Evolutionary conservation across 1,139 yeast species (phyloP).

Genomic region (Lodderomyces metapsilosis): DNA sequence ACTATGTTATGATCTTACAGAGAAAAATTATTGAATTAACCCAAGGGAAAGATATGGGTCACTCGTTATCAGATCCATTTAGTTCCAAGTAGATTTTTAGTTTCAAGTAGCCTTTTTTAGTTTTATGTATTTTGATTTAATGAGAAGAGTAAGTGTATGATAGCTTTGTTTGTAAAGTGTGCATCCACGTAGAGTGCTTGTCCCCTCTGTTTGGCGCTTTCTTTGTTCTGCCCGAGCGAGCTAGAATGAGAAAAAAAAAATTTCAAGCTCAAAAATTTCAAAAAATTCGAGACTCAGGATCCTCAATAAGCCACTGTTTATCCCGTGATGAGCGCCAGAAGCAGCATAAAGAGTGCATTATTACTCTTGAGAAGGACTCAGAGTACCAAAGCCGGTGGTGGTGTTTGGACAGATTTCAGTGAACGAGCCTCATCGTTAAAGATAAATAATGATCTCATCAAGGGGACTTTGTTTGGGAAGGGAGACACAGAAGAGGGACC

Average conservation of each 20-base stretch:
- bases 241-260: not conserved
- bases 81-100: not conserved
- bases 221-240: no score
- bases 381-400: constrained; percentile 16
- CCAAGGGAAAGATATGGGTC: constrained; percentile 7
- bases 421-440: constrained; percentile 41
- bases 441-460: constrained; percentile 27
- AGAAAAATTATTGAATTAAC: constrained; percentile 55
- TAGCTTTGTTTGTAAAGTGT: not conserved
- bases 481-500: constrained; percentile 29
- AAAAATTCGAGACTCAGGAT: not conserved
- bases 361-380: constrained; percentile 6
- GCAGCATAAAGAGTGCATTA: not conserved
- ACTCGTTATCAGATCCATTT: constrained; percentile 5
- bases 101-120: no score
- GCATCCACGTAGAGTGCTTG: not conserved
- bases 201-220: no score
- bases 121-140: not conserved
- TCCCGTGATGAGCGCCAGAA: not conserved
- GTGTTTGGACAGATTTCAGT: constrained; percentile 50
- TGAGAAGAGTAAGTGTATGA: not conserved
- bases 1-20: constrained; percentile 69
- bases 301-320: not conserved
- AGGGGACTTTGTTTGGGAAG: constrained; percentile 35
- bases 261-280: not conserved